These are phyloP conservation scores for Nannizziopsis barbatae DNA, from an alignment of 2,329 filamentous ascomycete species.

Conservation along the genomic window DNA sequence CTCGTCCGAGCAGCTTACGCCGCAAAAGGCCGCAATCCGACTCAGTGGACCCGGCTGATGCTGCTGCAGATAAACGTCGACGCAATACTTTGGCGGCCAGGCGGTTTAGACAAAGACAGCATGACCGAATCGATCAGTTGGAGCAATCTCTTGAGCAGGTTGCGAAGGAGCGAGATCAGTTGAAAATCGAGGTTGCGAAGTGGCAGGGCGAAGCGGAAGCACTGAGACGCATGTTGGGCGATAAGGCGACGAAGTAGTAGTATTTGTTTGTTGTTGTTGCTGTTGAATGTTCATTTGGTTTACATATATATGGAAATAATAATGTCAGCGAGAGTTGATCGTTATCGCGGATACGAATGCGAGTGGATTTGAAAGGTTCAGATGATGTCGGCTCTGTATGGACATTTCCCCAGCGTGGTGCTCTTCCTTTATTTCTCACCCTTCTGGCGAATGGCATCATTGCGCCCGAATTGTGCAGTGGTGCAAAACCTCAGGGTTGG, in stretches of 20 bases:
- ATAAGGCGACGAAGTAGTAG: constrained; percentile 3
- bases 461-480: too few relatives aligned
- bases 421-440: constrained; percentile 11
- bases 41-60: constrained; percentile 5
- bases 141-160: constrained; percentile 50
- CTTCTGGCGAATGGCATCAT: background rate
- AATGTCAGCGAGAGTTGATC: background rate
- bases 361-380: background rate
- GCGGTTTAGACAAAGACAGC: constrained; percentile 58
- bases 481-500: too few relatives aligned
- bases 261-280: background rate
- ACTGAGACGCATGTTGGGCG: constrained; percentile 40
- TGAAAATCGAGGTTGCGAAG: constrained; percentile 51
- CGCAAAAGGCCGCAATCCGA: constrained; percentile 5
- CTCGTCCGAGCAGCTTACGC: background rate
- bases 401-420: background rate
- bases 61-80: constrained; percentile 43
- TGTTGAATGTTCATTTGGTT: background rate
- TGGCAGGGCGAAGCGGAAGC: constrained; percentile 55
- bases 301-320: background rate
- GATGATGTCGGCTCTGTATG: constrained; percentile 12
- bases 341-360: background rate
- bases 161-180: constrained; percentile 51
- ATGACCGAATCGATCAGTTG: constrained; percentile 54
- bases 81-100: constrained; percentile 61